Evolutionary conservation across 2,329 filamentous ascomycete species (phyloP), one percentile per base, ranked within the genome.

Genomic region (Clonostachys sp.): DNA sequence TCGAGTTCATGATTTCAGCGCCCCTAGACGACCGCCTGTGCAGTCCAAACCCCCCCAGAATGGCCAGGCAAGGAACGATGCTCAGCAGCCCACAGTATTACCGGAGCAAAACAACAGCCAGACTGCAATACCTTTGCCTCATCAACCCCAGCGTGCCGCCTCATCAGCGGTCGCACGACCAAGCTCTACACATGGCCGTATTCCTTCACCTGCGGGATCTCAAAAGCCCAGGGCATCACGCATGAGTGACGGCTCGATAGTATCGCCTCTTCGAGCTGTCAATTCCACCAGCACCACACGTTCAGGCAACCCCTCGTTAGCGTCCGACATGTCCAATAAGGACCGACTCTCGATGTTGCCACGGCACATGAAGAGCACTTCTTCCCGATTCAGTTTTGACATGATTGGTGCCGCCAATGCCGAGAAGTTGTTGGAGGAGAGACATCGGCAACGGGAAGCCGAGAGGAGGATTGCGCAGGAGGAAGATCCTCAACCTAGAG

Each of bases 361-460:
- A 3, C 78, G 69, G 50, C 81, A 85, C 51, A 85, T 86, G 81
- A 86, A 84, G 64, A 91, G 87, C 61, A 88, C 84, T 12, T 88
- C 87, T 0, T 90, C 86, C 0, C 75, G 88, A 13, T 91, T 92
- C 60, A 91, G 87, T 57, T 92, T 92, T 57, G 87, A 91, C 57
- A 88, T 91, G 74, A 79, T 84, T 14, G 85, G 84, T 6, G 81
- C 81, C 6, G 86, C 86, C 13, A 77, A 80, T 50, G 75, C 84
- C 56, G 82, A 86, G 62, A 86, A 83, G 62, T 62, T 86, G 36
- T 68, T 91, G 39, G 89, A 90, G 61, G 88, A 89, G 55, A 78
- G 83, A 43, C 86, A 90, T 61, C 74, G 84, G 14, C 78, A 86
- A 53, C 80, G 82, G 46, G 80, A 84, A 51, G 70, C 83, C 33